Evolutionary conservation across 257 asterid genomes (phyloP), one percentile per base, ranked within the genome.

Genomic region (Mentha longifolia): DNA sequence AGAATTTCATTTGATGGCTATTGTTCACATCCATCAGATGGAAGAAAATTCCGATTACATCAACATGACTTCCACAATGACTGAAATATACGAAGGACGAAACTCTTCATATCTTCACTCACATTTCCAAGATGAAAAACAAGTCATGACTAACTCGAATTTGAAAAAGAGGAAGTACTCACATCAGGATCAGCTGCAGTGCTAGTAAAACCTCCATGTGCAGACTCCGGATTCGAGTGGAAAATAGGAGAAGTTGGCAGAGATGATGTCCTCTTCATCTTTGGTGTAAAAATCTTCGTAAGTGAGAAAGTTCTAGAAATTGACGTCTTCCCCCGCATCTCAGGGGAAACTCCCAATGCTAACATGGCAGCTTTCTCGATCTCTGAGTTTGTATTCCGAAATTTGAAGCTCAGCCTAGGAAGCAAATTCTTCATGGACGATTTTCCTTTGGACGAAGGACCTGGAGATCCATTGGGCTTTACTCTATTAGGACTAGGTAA

Each of bases 151-250:
- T 19, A 20, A 45, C 35, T 64, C 64, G 12, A 57, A 49, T 6
- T 12, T 52, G 65, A 42, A 30, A 7, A 31, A 59, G 45, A 33
- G 7, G 31, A 16, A 16, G 39, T 49, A 83, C 98, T 79, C 86
- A 91, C 96, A 74, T 67, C 57, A 65, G 66, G 75, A 80, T 81
- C 78, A 60, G 73, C 61, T 58, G 73, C 60, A 25, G 22, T 25
- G 74, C 61, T 74, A 17, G 25, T 52, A 31, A 75, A 70, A 67
- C 88, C 90, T 81, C 92, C 96, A 78, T 81, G 95, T 3, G 76
- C 71, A 43, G 97, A 94, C 83, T 88, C 97, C 0, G 92, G 97
- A 82, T 88, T 94, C 0, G 97, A 91, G 83, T 84, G 95, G 82
- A 77, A 61, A 77, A 89, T 71, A 37, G 95, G 96, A 65, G 92